These are phyloP conservation scores for Dactylellina parvicollis DNA, from an alignment of 2,329 filamentous ascomycete species.

Conservation along the genomic window DNA sequence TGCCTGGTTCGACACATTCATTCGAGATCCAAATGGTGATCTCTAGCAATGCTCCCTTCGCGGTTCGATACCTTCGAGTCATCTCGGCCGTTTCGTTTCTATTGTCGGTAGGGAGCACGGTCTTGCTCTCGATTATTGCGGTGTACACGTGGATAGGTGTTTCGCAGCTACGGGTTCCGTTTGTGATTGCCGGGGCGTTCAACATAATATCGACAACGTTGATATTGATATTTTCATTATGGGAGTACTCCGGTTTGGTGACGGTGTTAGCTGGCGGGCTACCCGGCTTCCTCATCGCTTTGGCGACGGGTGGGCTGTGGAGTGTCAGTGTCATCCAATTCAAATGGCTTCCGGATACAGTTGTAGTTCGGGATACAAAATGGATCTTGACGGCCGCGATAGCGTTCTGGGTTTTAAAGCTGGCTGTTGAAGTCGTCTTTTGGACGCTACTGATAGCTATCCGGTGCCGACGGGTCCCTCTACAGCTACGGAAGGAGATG, in stretches of 20 bases:
- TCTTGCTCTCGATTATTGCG: conserved; percentile 45
- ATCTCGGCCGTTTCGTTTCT: conserved; percentile 33
- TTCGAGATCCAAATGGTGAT: conserved; percentile 45
- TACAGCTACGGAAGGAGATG: too few relatives aligned
- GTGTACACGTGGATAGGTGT: conserved; percentile 38
- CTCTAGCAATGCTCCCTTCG: conserved; percentile 45
- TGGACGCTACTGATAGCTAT: conserved; percentile 42
- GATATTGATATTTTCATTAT: conserved; percentile 47
- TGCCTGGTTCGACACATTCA: conserved; percentile 18
- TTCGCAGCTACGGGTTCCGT: conserved; percentile 44
- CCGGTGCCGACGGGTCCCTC: conserved; percentile 22
- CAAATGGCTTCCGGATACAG: conserved; percentile 34
- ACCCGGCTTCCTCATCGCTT: conserved; percentile 24
- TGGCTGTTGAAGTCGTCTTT: conserved; percentile 44
- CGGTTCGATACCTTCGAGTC: conserved; percentile 48
- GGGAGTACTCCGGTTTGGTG: conserved; percentile 34
- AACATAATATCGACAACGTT: conserved; percentile 45
- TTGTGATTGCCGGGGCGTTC: conserved; percentile 34
- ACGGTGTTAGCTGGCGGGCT: conserved; percentile 34
- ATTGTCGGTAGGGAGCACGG: conserved; percentile 34
- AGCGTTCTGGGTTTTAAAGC: conserved; percentile 39
- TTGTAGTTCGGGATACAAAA: conserved; percentile 38
- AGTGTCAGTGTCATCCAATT: conserved; percentile 45
- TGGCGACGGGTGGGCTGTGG: conserved; percentile 40
- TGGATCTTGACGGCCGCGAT: conserved; percentile 50